Conservation (phyloP, 1,284 basidiomycete species). For the Ceratobasidium sp. region DNA sequence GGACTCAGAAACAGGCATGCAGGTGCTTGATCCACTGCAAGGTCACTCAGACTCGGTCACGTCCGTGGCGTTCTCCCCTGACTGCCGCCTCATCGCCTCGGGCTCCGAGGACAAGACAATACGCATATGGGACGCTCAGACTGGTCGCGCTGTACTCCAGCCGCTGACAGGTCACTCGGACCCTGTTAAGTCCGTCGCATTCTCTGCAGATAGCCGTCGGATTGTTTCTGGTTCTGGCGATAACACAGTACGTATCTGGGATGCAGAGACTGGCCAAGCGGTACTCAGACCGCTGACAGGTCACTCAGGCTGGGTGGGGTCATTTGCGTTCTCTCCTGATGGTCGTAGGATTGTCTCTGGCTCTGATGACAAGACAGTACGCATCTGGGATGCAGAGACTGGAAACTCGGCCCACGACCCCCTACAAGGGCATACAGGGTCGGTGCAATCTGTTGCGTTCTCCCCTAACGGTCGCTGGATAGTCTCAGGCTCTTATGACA, state of each 20-base stretch:
- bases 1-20: constrained; percentile 17
- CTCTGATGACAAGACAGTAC: neutral
- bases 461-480: constrained; percentile 34
- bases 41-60: constrained; percentile 4
- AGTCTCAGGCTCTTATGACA: constrained; percentile 44
- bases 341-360: neutral
- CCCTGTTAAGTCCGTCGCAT: constrained; percentile 11
- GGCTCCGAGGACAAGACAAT: constrained; percentile 18
- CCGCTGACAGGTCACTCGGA: neutral
- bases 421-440: too few relatives aligned
- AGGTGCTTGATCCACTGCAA: neutral
- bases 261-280: neutral
- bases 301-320: neutral
- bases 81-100: constrained; percentile 22
- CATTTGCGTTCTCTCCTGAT: constrained; percentile 19
- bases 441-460: too few relatives aligned
- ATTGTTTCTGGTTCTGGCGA: constrained; percentile 13
- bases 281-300: neutral
- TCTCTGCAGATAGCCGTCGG: constrained; percentile 33
- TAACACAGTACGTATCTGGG: constrained; percentile 36
- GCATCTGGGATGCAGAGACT: constrained; percentile 20
- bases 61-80: constrained; percentile 32
- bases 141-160: neutral
- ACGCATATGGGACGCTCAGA: constrained; percentile 5
- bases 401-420: neutral